These are phyloP conservation scores for Stephanocyclus meneghinianus DNA, from an alignment of 352 stramenopile genomes.

Conservation along the genomic window DNA sequence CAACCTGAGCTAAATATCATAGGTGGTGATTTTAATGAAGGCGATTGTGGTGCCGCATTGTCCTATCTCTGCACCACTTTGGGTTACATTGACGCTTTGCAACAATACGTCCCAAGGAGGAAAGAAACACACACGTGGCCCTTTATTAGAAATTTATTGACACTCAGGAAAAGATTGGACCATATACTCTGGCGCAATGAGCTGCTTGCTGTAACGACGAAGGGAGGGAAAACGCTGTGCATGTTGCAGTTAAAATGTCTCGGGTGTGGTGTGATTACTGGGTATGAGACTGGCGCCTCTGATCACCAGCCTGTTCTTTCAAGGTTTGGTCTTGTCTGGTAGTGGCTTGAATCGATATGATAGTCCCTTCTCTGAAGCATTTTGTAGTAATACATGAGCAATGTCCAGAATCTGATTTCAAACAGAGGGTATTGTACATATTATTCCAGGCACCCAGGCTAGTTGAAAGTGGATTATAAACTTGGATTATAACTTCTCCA, in stretches of 20 bases:
- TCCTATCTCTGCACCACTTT: constrained; percentile 17
- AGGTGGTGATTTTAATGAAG: constrained; percentile 51
- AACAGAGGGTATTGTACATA: neutral
- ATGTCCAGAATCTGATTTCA: neutral
- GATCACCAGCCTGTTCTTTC: constrained; percentile 48
- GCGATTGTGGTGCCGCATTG: constrained; percentile 24
- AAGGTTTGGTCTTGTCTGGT: constrained; percentile 33
- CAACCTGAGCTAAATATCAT: constrained; percentile 34
- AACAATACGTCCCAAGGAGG: constrained; percentile 21
- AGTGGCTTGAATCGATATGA: constrained; percentile 10
- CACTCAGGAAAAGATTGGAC: constrained; percentile 48
- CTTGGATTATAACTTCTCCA: constrained; percentile 25
- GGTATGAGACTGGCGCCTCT: constrained; percentile 41
- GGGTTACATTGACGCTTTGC: constrained; percentile 37
- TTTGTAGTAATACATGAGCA: neutral
- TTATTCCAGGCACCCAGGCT: too few species aligned
- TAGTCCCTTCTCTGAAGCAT: neutral
- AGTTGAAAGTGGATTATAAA: too few species aligned
- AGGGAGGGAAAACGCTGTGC: neutral
- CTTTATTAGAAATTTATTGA: constrained; percentile 27
- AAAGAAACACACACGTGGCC: constrained; percentile 53
- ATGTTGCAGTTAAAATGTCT: constrained; percentile 39
- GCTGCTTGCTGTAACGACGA: neutral
- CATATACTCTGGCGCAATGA: constrained; percentile 38
- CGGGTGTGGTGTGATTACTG: constrained; percentile 40